A percentile compares a stretch with the other conserved stretches of the same genome.
Evolutionary conservation across 1,139 yeast species (phyloP).

Genomic region (Magnusiomyces tetraspermus): DNA sequence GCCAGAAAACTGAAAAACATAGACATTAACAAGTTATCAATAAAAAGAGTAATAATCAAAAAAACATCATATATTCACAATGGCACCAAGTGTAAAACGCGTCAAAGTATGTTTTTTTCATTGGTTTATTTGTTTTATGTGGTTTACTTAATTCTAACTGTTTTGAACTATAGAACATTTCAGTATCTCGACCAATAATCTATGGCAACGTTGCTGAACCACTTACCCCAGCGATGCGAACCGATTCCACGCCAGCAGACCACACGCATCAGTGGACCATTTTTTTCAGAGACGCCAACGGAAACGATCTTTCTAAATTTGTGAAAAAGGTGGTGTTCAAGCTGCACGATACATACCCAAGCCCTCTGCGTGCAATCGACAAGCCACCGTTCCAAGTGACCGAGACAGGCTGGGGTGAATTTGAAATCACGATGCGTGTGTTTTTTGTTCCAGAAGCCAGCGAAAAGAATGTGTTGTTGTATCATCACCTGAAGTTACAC

Average conservation of each 20-base stretch:
- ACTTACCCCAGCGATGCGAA: slow-evolving; percentile 44
- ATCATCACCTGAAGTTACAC: slow-evolving; percentile 84
- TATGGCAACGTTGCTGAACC: slow-evolving; percentile 85
- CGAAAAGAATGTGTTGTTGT: slow-evolving; percentile 78
- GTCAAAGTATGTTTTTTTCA: slow-evolving; percentile 11
- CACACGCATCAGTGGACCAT: slow-evolving; percentile 97
- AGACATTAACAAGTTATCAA: too few species aligned
- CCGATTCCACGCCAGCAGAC: slow-evolving; percentile 69
- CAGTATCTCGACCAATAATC: slow-evolving; percentile 73
- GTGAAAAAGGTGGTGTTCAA: slow-evolving; percentile 90
- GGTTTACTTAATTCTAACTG: slow-evolving; percentile 1
- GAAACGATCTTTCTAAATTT: slow-evolving; percentile 69
- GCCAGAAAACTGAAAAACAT: neutral
- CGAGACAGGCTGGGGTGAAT: slow-evolving; percentile 99
- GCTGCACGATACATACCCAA: slow-evolving; percentile 86
- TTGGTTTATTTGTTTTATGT: neutral
- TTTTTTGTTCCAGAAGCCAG: slow-evolving; percentile 78
- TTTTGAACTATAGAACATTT: slow-evolving; percentile 43
- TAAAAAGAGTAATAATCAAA: neutral
- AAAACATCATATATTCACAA: neutral
- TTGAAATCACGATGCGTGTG: slow-evolving; percentile 80
- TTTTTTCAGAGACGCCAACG: slow-evolving; percentile 70
- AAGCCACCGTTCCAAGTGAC: slow-evolving; percentile 90
- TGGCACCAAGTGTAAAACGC: slow-evolving; percentile 14
- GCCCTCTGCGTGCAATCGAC: slow-evolving; percentile 74